Evolutionary conservation across 202 grass and related monocot species (phyloP).

Genomic region (Brachypodium distachyon): DNA sequence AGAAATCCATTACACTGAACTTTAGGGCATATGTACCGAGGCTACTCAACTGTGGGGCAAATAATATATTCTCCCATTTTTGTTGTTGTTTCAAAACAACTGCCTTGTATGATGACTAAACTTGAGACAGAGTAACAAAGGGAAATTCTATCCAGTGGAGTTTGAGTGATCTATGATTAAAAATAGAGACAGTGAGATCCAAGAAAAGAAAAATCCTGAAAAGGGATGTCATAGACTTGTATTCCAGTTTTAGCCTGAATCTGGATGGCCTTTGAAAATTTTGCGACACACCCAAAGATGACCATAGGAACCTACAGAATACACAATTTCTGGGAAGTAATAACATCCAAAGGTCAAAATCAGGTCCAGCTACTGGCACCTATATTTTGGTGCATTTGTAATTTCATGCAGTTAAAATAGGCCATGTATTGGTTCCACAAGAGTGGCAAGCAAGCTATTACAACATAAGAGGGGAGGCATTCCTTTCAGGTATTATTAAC

Average conservation of each 20-base stretch:
- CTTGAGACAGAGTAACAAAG: neutral
- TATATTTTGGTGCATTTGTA: neutral
- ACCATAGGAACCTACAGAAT: neutral
- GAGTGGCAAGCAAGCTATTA: neutral
- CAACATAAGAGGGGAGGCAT: neutral
- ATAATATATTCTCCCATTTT: too few relatives aligned
- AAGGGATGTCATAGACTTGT: neutral
- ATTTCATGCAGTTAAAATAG: constrained; percentile 9
- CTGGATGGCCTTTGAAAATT: neutral
- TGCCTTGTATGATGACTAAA: neutral
- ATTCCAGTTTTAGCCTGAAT: neutral
- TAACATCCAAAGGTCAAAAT: neutral
- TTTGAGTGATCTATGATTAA: neutral
- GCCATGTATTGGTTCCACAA: neutral
- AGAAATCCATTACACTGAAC: too few relatives aligned
- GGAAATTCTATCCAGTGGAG: neutral
- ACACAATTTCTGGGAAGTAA: constrained; percentile 12
- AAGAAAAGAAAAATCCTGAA: neutral
- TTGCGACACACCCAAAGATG: neutral
- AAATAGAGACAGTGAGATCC: neutral
- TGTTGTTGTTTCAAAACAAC: neutral
- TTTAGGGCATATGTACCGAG: too few relatives aligned
- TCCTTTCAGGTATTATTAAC: neutral
- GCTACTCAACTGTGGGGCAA: too few relatives aligned
- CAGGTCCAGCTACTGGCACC: neutral